Base-by-base conservation (phyloP, 2,329 filamentous ascomycete species). In the Chrysoporthe puriensis region DNA sequence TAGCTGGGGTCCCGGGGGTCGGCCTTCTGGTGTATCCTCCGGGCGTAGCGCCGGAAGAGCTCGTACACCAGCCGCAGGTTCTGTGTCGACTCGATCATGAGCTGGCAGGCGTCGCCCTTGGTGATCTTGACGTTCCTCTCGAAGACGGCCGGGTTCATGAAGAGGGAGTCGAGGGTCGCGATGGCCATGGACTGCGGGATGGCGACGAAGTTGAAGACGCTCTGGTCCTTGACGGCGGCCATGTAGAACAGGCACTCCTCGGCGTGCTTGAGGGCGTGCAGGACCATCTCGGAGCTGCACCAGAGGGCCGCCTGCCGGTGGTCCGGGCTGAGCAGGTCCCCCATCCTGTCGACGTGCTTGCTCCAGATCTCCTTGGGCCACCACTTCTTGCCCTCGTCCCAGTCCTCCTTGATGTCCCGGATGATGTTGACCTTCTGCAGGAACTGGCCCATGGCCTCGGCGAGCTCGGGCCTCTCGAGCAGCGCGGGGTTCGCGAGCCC, bases 381-480 rank as follows among this genome's bases (percentile, higher is more conserved):
- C 86, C 97, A 99, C 67, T 92, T 89, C 70, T 96, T 89, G 73
- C 91, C 90, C 79, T 98, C 96, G 68, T 92, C 87, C 73, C 90
- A 90, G 76, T 99, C 96, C 79, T 99, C 96, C 73, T 90, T 89
- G 71, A 98, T 87, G 78, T 99, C 96, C 76, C 96, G 93, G 76
- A 98, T 97, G 78, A 99, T 97, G 84, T 99, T 99, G 72, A 94
- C 97, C 84, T 99, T 97, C 77, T 99, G 96, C 70, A 99, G 83
- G 80, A 99, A 97, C 73, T 97, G 91, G 34, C 93, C 96, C 96
- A 99, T 99, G 57, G 93, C 95, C 80, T 97, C 94, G 73, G 93
- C 92, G 62, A 99, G 86, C 70, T 93, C 84, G 44, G 91, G 89
- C 63, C 93, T 88, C 71, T 94, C 86, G 63, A 95, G 82, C 63